Base-by-base conservation (phyloP, 768 basidiomycete species). In the Candolleomyces aberdarensis region DNA sequence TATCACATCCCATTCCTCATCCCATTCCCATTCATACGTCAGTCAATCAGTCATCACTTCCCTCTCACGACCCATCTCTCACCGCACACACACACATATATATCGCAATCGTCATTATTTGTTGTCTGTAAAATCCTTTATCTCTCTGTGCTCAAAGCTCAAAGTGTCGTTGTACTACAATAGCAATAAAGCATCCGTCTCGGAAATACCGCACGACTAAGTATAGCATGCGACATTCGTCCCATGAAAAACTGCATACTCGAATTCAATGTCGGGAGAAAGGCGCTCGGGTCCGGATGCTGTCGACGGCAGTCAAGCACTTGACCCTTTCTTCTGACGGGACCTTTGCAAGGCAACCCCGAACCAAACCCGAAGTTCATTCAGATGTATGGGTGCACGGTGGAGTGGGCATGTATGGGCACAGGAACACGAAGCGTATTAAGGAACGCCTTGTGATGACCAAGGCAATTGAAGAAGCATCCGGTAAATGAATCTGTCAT, bases 191-290 rank as follows among this genome's bases (percentile, higher is more conserved):
- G 15, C 51, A 36, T 36, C 36, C 36, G 6, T 36, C 36, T 52
- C 51, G 53, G 56, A 59, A 59, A 57, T 59, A 60, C 61, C 60
- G 58, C 60, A 58, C 49, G 48, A 58, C 48, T 15, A 54, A 39
- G 32, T 48, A 65, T 58, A 57, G 63, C 62, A 66, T 64, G 14
- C 36, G 36, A 36, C 36, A 26, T 19, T 52, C 50, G 20, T 52
- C 50, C 50, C 19, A 5, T 52, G 4, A 4, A 11, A 19, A 19
- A 19, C 41, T 57, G 14, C 15, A 15, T 22, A 36, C n/a, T 40
- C 14, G 26, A 17, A 22, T 55, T 55, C 32, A 17, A 14, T 36
- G 36, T 36, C 36, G 36, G 36, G 6, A 36, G 36, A 36, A 36
- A 36, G 36, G 36, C 36, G 36, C 36, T 36, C 36, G 36, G 36